These are phyloP conservation scores for Apiospora koreana DNA, from an alignment of 2,329 filamentous ascomycete genomes.

Conservation along the genomic window DNA sequence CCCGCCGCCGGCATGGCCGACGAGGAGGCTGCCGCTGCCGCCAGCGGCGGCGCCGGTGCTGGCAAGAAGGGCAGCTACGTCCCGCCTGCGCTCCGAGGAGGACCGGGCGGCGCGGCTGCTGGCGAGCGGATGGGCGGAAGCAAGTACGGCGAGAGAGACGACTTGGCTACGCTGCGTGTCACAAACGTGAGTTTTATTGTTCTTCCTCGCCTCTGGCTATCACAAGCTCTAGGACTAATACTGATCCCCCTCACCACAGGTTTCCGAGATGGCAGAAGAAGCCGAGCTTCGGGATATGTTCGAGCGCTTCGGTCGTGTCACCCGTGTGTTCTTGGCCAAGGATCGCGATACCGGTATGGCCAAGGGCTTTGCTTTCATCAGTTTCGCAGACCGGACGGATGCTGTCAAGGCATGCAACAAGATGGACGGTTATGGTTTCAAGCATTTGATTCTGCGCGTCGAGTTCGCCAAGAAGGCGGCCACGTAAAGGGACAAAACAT, in stretches of 20 bases:
- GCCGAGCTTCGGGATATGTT: conserved; percentile 96
- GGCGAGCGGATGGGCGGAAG: conserved; percentile 80
- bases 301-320: conserved; percentile 94
- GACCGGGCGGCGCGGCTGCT: conserved; percentile 54
- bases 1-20: conserved; percentile 57
- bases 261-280: conserved; percentile 97
- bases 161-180: conserved; percentile 92
- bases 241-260: conserved; percentile 48
- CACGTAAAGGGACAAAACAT: conserved; percentile 14
- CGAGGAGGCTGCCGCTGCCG: conserved; percentile 43
- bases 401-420: conserved; percentile 92
- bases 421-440: conserved; percentile 95
- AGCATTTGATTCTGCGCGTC: conserved; percentile 82
- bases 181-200: conserved; percentile 76
- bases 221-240: background rate
- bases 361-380: conserved; percentile 99
- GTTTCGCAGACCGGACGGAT: conserved; percentile 86
- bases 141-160: conserved; percentile 92
- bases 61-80: conserved; percentile 86
- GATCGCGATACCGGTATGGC: conserved; percentile 94
- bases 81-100: conserved; percentile 86
- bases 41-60: conserved; percentile 52
- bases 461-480: conserved; percentile 80
- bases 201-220: conserved; percentile 28
- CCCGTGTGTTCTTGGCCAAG: conserved; percentile 96